Percentiles rank a stretch among this genome's conserved stretches.
Evolutionary conservation across 257 asterid genomes (phyloP).

Genomic region (Ligustrum vulgare): DNA sequence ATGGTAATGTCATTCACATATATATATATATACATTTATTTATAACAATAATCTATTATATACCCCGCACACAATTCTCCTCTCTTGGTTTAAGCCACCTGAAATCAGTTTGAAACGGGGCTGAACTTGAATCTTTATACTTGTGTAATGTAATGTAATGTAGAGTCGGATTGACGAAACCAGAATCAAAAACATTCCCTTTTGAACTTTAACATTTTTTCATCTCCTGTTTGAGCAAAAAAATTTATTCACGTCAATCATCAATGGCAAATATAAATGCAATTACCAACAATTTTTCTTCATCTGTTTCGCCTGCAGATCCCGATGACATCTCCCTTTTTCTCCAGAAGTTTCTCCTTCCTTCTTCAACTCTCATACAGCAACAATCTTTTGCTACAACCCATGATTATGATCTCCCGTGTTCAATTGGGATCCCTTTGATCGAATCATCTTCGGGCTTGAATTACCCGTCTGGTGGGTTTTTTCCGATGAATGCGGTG

Average conservation of each 20-base stretch:
- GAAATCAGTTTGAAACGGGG: not conserved
- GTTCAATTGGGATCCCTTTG: slow-evolving; percentile 31
- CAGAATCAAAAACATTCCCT: not conserved
- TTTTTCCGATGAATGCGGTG: slow-evolving; percentile 21
- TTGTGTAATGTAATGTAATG: too few relatives aligned
- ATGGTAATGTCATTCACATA: too few relatives aligned
- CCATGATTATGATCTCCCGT: slow-evolving; percentile 1
- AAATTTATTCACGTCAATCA: not conserved
- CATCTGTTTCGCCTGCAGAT: slow-evolving; percentile 39
- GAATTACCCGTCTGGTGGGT: slow-evolving; percentile 25
- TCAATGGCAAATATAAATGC: slow-evolving; percentile 50
- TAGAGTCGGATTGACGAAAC: not conserved
- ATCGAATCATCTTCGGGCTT: slow-evolving; percentile 30
- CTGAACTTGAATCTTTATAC: not conserved
- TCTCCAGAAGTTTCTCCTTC: slow-evolving; percentile 60
- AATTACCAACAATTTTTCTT: slow-evolving; percentile 2
- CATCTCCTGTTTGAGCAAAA: slow-evolving; percentile 23
- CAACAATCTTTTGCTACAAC: slow-evolving; percentile 23
- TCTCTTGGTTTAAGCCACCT: not conserved
- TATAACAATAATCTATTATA: too few relatives aligned
- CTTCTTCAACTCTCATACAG: slow-evolving; percentile 30
- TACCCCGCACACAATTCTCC: not conserved
- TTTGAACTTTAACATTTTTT: not conserved
- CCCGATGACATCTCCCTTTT: slow-evolving; percentile 71
- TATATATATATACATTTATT: too few relatives aligned